Percentiles rank a stretch among this genome's conserved stretches.
These are phyloP conservation scores for Striga hermonthica DNA, from an alignment of 305 asterid genomes.

Conservation along the genomic window DNA sequence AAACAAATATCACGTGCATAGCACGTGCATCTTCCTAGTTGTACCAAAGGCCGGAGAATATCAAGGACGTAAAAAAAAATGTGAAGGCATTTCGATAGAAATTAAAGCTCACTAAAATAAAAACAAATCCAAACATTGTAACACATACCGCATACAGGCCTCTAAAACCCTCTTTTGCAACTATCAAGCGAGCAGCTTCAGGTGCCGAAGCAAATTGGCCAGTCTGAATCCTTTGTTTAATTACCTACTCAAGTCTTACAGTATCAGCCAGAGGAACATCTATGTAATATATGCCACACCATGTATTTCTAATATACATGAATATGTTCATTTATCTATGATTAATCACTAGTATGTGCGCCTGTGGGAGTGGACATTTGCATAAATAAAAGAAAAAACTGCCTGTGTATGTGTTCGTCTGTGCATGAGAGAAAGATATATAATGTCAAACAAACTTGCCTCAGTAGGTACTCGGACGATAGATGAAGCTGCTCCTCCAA, in stretches of 20 bases:
- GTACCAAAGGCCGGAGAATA: too few relatives aligned
- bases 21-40: too few relatives aligned
- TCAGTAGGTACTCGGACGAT: constrained; percentile 72
- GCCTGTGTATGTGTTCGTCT: not conserved
- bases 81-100: too few relatives aligned
- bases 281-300: not conserved
- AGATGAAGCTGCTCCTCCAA: constrained; percentile 74
- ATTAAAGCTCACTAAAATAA: not conserved
- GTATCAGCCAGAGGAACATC: not conserved
- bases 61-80: too few relatives aligned
- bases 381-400: not conserved
- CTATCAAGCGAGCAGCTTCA: constrained; percentile 60
- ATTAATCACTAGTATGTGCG: not conserved
- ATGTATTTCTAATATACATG: not conserved
- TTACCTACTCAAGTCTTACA: constrained; percentile 41
- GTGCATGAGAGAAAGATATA: constrained; percentile 21
- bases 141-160: constrained; percentile 75
- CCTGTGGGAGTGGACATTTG: not conserved
- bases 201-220: constrained; percentile 76
- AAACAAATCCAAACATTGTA: not conserved
- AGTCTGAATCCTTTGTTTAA: constrained; percentile 75
- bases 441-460: constrained; percentile 35
- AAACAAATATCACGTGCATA: too few relatives aligned
- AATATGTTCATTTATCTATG: not conserved
- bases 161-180: constrained; percentile 70